Evolutionary conservation across 805 yeast species (phyloP).

Genomic region (Naumovozyma castellii): DNA sequence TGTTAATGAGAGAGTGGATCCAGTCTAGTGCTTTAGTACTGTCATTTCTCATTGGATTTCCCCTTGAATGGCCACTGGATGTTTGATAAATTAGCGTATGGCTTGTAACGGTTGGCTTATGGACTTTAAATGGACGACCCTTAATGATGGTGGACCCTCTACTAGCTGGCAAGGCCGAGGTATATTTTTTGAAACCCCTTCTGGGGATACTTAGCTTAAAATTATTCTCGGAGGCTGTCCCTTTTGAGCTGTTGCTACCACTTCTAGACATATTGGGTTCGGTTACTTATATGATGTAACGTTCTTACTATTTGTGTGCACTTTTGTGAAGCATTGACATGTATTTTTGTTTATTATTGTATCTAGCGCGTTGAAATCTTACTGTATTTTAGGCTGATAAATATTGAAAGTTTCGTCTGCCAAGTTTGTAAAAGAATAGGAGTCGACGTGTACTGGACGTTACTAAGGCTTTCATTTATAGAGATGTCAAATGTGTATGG

Average conservation of each 20-base stretch:
- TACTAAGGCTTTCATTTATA: no score
- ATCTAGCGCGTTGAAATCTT: not conserved
- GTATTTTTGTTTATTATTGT: no score
- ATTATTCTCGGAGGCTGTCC: not conserved
- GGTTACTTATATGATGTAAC: no score
- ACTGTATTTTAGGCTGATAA: not conserved
- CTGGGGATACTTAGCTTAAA: conserved; percentile 14
- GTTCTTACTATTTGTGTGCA: not conserved
- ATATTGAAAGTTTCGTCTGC: no score
- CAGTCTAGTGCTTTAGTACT: conserved; percentile 11
- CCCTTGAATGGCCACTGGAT: not conserved
- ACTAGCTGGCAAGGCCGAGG: conserved; percentile 4
- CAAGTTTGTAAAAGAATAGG: no score
- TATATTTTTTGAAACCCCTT: conserved; percentile 14
- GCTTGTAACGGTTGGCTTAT: no score
- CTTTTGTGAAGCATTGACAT: no score
- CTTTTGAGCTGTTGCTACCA: not conserved
- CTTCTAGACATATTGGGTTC: not conserved
- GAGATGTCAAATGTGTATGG: not conserved
- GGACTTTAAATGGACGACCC: no score
- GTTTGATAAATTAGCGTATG: no score
- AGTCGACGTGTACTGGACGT: no score
- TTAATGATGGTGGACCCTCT: not conserved
- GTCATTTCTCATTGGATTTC: not conserved
- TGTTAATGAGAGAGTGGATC: conserved; percentile 17